These are phyloP conservation scores for Candida michaelii DNA, from an alignment of 805 yeast species.

Conservation along the genomic window DNA sequence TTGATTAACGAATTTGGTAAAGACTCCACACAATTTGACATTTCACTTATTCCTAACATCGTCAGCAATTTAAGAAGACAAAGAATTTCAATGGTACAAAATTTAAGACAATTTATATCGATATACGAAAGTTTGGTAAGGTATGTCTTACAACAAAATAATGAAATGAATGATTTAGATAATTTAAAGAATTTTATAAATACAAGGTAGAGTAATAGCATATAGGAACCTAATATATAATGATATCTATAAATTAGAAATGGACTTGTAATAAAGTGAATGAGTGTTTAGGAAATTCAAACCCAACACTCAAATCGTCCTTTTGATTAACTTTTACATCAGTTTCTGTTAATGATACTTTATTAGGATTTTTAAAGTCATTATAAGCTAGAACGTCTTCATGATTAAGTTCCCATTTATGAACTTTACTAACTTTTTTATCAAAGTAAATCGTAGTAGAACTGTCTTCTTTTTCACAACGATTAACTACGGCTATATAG, in stretches of 20 bases:
- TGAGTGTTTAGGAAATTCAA: conserved; percentile 21
- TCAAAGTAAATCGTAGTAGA: conserved; percentile 19
- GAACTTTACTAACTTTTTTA: conserved; percentile 13
- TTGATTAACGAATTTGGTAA: conserved; percentile 13
- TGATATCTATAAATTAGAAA: conserved; percentile 3
- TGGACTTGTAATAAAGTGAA: conserved; percentile 16
- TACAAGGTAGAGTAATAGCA: neutral
- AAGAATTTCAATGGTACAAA: conserved; percentile 60
- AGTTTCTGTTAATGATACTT: conserved; percentile 18
- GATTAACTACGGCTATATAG: conserved; percentile 27
- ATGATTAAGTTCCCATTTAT: conserved; percentile 23
- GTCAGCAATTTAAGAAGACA: conserved; percentile 51
- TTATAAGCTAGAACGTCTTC: conserved; percentile 30
- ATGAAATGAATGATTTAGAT: neutral
- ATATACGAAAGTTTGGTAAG: conserved; percentile 43
- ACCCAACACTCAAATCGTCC: conserved; percentile 16
- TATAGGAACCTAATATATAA: neutral
- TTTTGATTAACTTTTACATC: conserved; percentile 27
- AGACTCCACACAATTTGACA: conserved; percentile 9
- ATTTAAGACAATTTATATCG: conserved; percentile 51
- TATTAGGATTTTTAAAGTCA: conserved; percentile 23
- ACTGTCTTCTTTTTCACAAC: conserved; percentile 22
- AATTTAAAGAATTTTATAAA: conserved; percentile 5
- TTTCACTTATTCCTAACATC: conserved; percentile 46
- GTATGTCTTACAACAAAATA: conserved; percentile 14